Evolutionary conservation across 1,284 basidiomycete species (phyloP).

Genomic region (Malassezia brasiliensis): DNA sequence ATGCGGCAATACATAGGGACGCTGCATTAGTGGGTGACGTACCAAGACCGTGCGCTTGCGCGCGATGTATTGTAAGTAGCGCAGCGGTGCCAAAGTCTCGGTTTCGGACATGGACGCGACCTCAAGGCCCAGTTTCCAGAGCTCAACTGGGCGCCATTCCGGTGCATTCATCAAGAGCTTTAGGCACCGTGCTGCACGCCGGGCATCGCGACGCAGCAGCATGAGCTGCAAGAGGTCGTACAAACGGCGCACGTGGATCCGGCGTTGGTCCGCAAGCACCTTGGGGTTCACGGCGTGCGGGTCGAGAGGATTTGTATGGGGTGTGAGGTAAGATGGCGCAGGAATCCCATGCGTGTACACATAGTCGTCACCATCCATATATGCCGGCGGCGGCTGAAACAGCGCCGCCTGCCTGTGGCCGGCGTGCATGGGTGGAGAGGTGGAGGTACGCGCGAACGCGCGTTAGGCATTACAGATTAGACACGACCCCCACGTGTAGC

Average conservation of each 20-base stretch:
- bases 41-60: slow-evolving; percentile 4
- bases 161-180: slow-evolving; percentile 1
- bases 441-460: too few relatives aligned
- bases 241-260: slow-evolving; percentile 10
- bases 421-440: not conserved
- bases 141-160: slow-evolving; percentile 16
- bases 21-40: not conserved
- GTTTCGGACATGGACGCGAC: not conserved
- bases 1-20: slow-evolving; percentile 7
- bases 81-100: not conserved
- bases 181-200: slow-evolving; percentile 6
- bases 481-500: too few relatives aligned
- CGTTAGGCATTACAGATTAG: too few relatives aligned
- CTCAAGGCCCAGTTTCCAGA: slow-evolving; percentile 11
- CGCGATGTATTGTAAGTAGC: slow-evolving; percentile 3
- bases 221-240: slow-evolving; percentile 13
- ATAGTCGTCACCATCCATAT: slow-evolving; percentile 5
- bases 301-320: slow-evolving; percentile 1
- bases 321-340: not conserved
- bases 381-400: slow-evolving; percentile 13
- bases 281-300: not conserved
- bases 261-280: slow-evolving; percentile 2
- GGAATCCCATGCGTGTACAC: slow-evolving; percentile 6
- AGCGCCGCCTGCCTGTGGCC: slow-evolving; percentile 1
- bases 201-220: slow-evolving; percentile 6